Evolutionary conservation across 2,329 filamentous ascomycete genomes (phyloP).

Genomic region (Fusarium armeniacum): DNA sequence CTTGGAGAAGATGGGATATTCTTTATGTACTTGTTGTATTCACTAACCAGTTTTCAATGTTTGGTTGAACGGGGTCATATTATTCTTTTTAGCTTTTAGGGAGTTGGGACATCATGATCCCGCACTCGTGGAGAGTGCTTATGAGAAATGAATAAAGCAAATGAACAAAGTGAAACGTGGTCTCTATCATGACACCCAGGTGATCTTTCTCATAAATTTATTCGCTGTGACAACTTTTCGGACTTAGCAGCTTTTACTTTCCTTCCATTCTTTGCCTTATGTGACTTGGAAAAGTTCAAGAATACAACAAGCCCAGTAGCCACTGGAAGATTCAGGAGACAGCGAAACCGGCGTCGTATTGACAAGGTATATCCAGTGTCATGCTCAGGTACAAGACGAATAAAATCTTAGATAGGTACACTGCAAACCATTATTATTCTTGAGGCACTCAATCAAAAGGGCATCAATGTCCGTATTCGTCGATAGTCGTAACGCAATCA

Average conservation of each 20-base stretch:
- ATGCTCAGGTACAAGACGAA: not conserved
- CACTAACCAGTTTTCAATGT: conserved; percentile 15
- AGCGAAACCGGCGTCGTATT: not conserved
- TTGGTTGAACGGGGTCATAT: conserved; percentile 22
- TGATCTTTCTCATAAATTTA: not conserved
- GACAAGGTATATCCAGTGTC: not conserved
- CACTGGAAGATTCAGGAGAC: not conserved
- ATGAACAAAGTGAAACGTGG: not conserved
- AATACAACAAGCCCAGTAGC: no score
- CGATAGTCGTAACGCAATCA: not conserved
- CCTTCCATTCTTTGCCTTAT: not conserved
- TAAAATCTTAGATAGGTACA: not conserved
- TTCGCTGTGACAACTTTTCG: not conserved
- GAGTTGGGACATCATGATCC: conserved; percentile 28
- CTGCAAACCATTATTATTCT: not conserved
- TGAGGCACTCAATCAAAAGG: not conserved
- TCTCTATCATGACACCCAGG: not conserved
- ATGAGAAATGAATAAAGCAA: conserved; percentile 39
- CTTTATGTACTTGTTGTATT: conserved; percentile 28
- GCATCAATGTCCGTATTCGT: not conserved
- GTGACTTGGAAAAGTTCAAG: not conserved
- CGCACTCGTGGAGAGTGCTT: conserved; percentile 25
- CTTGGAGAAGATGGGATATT: not conserved
- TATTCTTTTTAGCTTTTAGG: not conserved
- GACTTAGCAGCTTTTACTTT: not conserved